phyloP scores from a whole-genome alignment of 2,329 filamentous ascomycete species.

The Ilyonectria sp. region DNA sequence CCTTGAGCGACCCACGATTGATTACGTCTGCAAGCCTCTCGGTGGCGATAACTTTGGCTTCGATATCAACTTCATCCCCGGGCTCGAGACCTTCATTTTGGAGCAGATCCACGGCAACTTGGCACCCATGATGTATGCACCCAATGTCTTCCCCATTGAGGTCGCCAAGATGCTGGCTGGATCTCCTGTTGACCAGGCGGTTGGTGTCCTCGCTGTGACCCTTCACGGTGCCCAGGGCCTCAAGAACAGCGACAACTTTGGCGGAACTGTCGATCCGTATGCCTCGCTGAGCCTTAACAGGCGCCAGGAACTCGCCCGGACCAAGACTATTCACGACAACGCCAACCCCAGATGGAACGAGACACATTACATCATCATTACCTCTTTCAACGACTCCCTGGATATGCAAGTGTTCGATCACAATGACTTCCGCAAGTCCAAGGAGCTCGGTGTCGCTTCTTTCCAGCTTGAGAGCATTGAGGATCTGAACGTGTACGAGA shows the following conservation, averaged over 20 bases:
- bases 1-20: constrained; percentile 88
- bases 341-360: constrained; percentile 95
- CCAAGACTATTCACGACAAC: constrained; percentile 89
- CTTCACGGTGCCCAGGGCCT: constrained; percentile 92
- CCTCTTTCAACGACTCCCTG: constrained; percentile 88
- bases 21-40: constrained; percentile 98
- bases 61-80: constrained; percentile 99
- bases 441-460: constrained; percentile 89
- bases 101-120: constrained; percentile 97
- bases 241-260: constrained; percentile 96
- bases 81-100: constrained; percentile 92
- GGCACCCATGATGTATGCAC: constrained; percentile 97
- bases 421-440: constrained; percentile 97
- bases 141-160: constrained; percentile 98
- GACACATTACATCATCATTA: constrained; percentile 95
- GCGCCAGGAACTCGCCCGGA: constrained; percentile 85
- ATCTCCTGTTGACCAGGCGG: constrained; percentile 93
- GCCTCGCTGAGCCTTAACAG: constrained; percentile 87
- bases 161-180: constrained; percentile 98
- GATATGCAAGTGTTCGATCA: constrained; percentile 91
- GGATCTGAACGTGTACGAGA: constrained; percentile 83
- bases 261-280: constrained; percentile 93
- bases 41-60: constrained; percentile 97
- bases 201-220: constrained; percentile 93
- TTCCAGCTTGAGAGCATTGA: constrained; percentile 90